These are phyloP conservation scores for Bassia scoparia DNA, from an alignment of 148 eudicot genomes.

Conservation along the genomic window DNA sequence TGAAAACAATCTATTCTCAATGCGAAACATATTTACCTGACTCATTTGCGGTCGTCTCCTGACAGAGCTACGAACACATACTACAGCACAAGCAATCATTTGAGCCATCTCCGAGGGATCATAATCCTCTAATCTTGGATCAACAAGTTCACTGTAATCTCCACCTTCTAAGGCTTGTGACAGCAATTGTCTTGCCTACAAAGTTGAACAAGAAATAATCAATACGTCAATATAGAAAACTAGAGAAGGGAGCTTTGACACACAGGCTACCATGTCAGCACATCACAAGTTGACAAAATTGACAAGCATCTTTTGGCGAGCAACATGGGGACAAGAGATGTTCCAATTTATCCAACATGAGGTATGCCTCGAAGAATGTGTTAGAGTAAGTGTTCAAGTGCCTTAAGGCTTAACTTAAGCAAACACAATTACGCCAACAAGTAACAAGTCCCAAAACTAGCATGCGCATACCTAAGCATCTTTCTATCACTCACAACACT, in stretches of 20 bases:
- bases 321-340: neutral
- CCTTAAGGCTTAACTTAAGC: too few relatives aligned
- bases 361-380: too few relatives aligned
- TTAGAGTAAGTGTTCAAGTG: too few relatives aligned
- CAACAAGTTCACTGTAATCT: constrained; percentile 47
- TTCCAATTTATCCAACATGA: too few relatives aligned
- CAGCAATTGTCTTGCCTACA: constrained; percentile 70
- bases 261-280: neutral
- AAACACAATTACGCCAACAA: too few relatives aligned
- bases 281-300: neutral
- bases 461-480: too few relatives aligned
- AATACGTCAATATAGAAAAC: too few relatives aligned
- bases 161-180: constrained; percentile 53
- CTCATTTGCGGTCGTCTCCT: constrained; percentile 64
- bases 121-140: constrained; percentile 61
- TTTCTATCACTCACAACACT: too few relatives aligned
- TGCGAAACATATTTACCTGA: constrained; percentile 42
- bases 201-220: constrained; percentile 2
- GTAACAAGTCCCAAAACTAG: too few relatives aligned
- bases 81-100: constrained; percentile 83
- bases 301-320: neutral
- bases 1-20: too few relatives aligned
- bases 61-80: constrained; percentile 69
- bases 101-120: constrained; percentile 52
- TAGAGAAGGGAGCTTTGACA: neutral